Conservation (phyloP, 371 early-diverging fungal species). For the Funneliformis caledonium region DNA sequence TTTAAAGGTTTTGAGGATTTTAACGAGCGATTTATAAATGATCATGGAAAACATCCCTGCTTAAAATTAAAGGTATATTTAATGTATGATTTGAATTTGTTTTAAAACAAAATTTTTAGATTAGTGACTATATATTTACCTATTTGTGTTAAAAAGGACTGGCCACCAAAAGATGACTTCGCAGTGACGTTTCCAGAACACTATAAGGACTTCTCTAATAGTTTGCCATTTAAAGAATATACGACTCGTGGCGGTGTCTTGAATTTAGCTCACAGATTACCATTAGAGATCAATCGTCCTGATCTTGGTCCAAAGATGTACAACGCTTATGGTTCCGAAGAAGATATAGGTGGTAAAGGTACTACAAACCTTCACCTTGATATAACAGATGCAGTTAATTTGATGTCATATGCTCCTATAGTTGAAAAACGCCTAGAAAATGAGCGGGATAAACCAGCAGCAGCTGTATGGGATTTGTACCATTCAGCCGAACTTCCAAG, state of each 20-base stretch:
- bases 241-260: slow-evolving; percentile 57
- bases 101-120: not conserved
- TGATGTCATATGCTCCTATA: slow-evolving; percentile 60
- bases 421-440: slow-evolving; percentile 8
- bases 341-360: slow-evolving; percentile 51
- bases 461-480: slow-evolving; percentile 71
- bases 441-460: slow-evolving; percentile 22
- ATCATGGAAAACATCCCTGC: slow-evolving; percentile 31
- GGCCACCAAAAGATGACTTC: slow-evolving; percentile 68
- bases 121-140: not conserved
- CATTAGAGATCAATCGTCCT: slow-evolving; percentile 52
- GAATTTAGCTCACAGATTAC: slow-evolving; percentile 68
- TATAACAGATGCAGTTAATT: slow-evolving; percentile 77
- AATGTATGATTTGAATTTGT: not conserved
- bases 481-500: slow-evolving; percentile 50
- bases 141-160: slow-evolving; percentile 56
- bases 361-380: slow-evolving; percentile 76
- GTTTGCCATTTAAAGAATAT: slow-evolving; percentile 66
- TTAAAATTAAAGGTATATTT: slow-evolving; percentile 51
- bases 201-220: slow-evolving; percentile 57
- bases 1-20: slow-evolving; percentile 51
- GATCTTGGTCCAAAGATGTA: slow-evolving; percentile 82
- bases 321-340: slow-evolving; percentile 63
- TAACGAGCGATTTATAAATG: slow-evolving; percentile 13
- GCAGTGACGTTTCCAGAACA: slow-evolving; percentile 54